phyloP scores from a whole-genome alignment of 2,329 filamentous ascomycete species.

The Ustulina deusta region DNA sequence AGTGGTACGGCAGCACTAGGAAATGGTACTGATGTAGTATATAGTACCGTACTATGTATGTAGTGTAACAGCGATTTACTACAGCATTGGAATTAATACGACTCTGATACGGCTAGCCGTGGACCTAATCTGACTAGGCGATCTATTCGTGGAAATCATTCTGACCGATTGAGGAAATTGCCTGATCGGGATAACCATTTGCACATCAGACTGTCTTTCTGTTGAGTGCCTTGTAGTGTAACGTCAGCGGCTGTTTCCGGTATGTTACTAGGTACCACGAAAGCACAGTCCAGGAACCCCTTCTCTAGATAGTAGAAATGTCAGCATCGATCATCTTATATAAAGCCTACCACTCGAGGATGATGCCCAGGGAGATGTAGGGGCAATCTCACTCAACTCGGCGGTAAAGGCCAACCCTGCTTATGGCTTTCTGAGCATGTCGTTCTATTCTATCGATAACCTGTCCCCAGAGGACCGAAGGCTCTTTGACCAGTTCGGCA shows the following conservation, averaged over 20 bases:
- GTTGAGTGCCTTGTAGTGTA: neutral
- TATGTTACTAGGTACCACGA: neutral
- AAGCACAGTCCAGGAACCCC: neutral
- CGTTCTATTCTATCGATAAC: constrained; percentile 45
- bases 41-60: too few relatives aligned
- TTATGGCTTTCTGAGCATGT: constrained; percentile 33
- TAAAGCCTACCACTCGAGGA: constrained; percentile 20
- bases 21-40: neutral
- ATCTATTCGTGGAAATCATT: constrained; percentile 8
- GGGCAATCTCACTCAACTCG: constrained; percentile 5
- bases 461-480: constrained; percentile 44
- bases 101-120: constrained; percentile 2
- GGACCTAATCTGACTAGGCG: neutral
- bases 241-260: neutral
- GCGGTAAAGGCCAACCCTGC: constrained; percentile 1
- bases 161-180: constrained; percentile 24
- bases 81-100: neutral
- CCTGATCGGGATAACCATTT: constrained; percentile 28
- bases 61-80: neutral
- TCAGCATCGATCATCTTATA: constrained; percentile 9
- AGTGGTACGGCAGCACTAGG: constrained; percentile 16
- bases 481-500: constrained; percentile 48
- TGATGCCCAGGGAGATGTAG: constrained; percentile 1
- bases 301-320: neutral
- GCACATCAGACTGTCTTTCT: neutral